Percentiles rank a stretch among this genome's conserved stretches.
phyloP scores from a whole-genome alignment of 352 stramenopile species.

The Globisporangium carolinianum region DNA sequence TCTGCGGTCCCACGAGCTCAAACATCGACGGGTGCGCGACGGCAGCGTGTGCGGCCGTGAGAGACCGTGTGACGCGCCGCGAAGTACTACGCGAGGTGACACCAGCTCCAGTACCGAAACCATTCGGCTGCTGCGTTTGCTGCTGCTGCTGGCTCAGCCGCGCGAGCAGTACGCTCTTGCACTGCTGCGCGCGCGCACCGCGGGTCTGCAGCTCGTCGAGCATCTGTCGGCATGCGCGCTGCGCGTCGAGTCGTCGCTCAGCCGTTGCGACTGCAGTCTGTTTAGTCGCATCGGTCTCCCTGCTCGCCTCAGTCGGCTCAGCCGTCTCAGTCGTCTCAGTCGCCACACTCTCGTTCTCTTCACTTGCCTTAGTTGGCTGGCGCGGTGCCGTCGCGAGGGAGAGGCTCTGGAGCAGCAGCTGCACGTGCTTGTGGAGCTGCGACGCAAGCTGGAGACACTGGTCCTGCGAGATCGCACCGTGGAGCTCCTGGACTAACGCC shows the following conservation, averaged over 20 bases:
- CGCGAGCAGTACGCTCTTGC: conserved; percentile 57
- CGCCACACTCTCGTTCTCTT: no score
- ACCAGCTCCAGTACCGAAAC: no score
- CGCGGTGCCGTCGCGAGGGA: no score
- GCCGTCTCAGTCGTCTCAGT: background rate
- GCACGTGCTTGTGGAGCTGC: conserved; percentile 86
- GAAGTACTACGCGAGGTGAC: conserved; percentile 15
- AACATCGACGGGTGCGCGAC: conserved; percentile 84
- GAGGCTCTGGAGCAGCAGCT: conserved; percentile 62
- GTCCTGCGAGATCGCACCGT: conserved; percentile 39
- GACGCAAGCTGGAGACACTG: conserved; percentile 80
- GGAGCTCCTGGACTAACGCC: conserved; percentile 12
- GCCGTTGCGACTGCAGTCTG: no score
- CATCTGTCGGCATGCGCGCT: conserved; percentile 23
- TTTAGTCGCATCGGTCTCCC: background rate
- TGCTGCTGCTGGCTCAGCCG: conserved; percentile 32
- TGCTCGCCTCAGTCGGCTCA: background rate
- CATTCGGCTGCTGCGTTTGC: background rate
- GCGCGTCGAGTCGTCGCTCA: no score
- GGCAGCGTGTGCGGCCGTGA: conserved; percentile 70
- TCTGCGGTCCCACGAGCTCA: conserved; percentile 66
- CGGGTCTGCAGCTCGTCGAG: conserved; percentile 58
- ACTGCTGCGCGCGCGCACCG: conserved; percentile 49
- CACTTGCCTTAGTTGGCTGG: no score
- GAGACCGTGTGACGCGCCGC: conserved; percentile 65